Conservation (phyloP, 1,284 basidiomycete genomes). For the Pseudozyma sp. region DNA sequence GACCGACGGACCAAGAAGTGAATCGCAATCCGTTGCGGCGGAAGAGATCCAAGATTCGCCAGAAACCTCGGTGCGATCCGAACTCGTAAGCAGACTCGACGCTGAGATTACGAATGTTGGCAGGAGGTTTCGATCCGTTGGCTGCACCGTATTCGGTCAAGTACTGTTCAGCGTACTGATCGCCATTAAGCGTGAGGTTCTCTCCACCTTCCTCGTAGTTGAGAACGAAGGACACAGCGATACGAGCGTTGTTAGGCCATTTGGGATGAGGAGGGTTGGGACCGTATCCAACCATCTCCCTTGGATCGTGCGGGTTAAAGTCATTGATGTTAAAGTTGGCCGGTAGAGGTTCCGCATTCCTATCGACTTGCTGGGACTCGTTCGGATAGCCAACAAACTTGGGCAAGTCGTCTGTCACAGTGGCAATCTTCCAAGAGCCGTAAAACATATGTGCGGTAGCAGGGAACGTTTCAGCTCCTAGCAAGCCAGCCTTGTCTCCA, state of each 20-base stretch:
- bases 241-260: conserved; percentile 70
- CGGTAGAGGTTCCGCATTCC: conserved; percentile 26
- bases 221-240: conserved; percentile 69
- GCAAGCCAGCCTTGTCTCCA: conserved; percentile 20
- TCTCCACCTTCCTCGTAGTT: conserved; percentile 71
- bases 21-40: conserved; percentile 63
- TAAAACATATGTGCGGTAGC: conserved; percentile 45
- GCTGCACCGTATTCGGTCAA: conserved; percentile 67
- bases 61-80: conserved; percentile 70
- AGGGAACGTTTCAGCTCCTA: conserved; percentile 21
- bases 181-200: conserved; percentile 67
- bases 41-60: conserved; percentile 69
- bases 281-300: conserved; percentile 69
- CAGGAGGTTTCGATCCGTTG: conserved; percentile 37
- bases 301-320: conserved; percentile 49
- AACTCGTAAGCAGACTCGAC: conserved; percentile 70
- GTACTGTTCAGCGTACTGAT: conserved; percentile 61
- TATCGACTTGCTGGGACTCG: conserved; percentile 41
- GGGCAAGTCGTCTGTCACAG: conserved; percentile 34
- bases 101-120: conserved; percentile 64
- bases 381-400: conserved; percentile 41
- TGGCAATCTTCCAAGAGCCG: conserved; percentile 36
- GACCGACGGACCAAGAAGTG: conserved; percentile 69
- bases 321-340: conserved; percentile 22
- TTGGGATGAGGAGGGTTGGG: conserved; percentile 66